Base-by-base conservation (phyloP, 2,329 filamentous ascomycete genomes). In the Ophiostoma fasciatum region DNA sequence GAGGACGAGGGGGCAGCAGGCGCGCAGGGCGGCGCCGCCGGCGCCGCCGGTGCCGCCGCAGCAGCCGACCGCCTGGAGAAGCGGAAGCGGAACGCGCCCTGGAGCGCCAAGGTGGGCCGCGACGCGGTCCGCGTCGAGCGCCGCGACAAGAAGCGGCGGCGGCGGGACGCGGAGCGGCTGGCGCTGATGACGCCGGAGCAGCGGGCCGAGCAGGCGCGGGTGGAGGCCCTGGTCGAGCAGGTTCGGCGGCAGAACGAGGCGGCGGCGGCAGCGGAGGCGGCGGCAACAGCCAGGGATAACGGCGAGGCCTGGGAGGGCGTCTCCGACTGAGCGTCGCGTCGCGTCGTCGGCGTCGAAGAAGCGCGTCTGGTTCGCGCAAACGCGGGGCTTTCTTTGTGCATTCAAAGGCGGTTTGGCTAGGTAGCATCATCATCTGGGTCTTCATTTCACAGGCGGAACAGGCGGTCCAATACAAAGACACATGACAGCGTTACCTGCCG, bases 131-230 rank as follows among this genome's bases (percentile, higher is more conserved):
- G 76, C 35, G 62, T 41, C 3, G 50, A 47, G 31, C 47, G 55
- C 34, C 44, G 55, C 14, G 54, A 56, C 42, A 55, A 52, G 50
- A 56, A 53, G 46, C 43, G 51, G 29, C 46, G 51, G 42, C 55
- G 49, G 48, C 48, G 69, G 41, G 77, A 85, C 43, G 71, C 72
- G 9, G 72, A 78, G 52, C 62, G 63, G 44, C 59, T 66, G 50
- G 66, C 71, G 21, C 66, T 63, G 40, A 75, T 88, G 71, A 81
- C 73, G n/a, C 73, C 78, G 4, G 71, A 74, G 39, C 74, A 85
- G 55, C 76, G 67, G 57, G 57, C 63, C 23, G 67, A 77, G 52
- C 65, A 74, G 46, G 63, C 57, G 46, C 70, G 81, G 52, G 64
- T 83, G 11, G 63, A 79, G 45, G 59, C 64, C 10, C 60, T 87